Evolutionary conservation across 352 stramenopile species (phyloP).

Genomic region (Phytophthora sojae): DNA sequence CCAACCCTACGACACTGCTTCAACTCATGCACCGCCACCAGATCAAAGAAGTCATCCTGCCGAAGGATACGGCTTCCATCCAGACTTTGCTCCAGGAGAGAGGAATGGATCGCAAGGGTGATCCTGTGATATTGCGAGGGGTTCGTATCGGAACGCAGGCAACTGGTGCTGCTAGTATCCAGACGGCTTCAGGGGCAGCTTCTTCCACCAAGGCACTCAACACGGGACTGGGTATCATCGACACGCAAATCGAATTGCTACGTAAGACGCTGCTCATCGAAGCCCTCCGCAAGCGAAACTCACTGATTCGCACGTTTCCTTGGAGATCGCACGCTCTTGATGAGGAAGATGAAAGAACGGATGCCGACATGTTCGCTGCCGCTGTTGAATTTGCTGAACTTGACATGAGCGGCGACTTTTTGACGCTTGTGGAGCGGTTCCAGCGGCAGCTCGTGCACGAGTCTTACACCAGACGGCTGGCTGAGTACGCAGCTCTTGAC

Average conservation of each 20-base stretch:
- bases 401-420: conserved; percentile 72
- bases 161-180: not conserved
- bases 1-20: conserved; percentile 55
- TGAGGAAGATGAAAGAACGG: conserved; percentile 41
- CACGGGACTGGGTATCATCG: conserved; percentile 62
- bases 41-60: conserved; percentile 61
- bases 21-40: conserved; percentile 64
- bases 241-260: conserved; percentile 71
- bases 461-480: conserved; percentile 64
- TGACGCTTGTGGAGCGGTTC: conserved; percentile 73
- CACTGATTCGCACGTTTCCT: conserved; percentile 70
- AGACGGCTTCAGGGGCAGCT: not conserved
- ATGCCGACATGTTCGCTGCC: conserved; percentile 23
- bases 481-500: conserved; percentile 69
- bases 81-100: conserved; percentile 55
- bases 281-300: conserved; percentile 75
- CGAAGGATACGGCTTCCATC: conserved; percentile 47
- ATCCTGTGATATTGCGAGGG: conserved; percentile 62
- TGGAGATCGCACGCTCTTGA: conserved; percentile 55
- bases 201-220: conserved; percentile 40
- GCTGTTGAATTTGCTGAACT: conserved; percentile 61
- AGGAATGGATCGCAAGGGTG: conserved; percentile 70
- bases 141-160: conserved; percentile 71
- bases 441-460: conserved; percentile 76
- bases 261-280: conserved; percentile 72